These are phyloP conservation scores for Collariella sp. DNA, from an alignment of 495 filamentous ascomycete species.

Conservation along the genomic window DNA sequence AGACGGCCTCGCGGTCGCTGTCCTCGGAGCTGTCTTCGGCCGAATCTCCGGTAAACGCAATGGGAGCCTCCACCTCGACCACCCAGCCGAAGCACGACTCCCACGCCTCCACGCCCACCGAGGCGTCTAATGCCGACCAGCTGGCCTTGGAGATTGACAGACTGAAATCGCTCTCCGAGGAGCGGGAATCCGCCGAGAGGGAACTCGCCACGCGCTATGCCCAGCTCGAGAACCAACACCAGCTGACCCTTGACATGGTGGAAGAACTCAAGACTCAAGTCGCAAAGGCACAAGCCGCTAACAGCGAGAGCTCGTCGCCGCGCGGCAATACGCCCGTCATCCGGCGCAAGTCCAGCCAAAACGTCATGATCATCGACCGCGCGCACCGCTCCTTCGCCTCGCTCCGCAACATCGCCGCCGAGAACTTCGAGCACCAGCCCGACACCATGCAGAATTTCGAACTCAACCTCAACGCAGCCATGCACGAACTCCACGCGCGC, in stretches of 20 bases:
- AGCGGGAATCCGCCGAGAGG: slow-evolving; percentile 66
- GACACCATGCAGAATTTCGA: slow-evolving; percentile 91
- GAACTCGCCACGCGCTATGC: slow-evolving; percentile 69
- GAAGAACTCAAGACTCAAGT: slow-evolving; percentile 84
- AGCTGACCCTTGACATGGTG: slow-evolving; percentile 71
- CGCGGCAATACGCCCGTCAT: slow-evolving; percentile 60
- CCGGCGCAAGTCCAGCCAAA: slow-evolving; percentile 89
- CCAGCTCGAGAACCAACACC: slow-evolving; percentile 71
- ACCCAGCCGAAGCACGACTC: slow-evolving; percentile 30
- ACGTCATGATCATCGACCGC: slow-evolving; percentile 78
- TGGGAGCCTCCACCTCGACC: slow-evolving; percentile 48
- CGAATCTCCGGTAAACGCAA: slow-evolving; percentile 65
- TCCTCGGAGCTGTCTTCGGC: slow-evolving; percentile 93
- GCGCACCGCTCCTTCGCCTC: slow-evolving; percentile 87
- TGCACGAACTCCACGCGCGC: slow-evolving; percentile 81
- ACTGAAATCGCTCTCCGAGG: slow-evolving; percentile 57
- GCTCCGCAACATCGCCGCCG: slow-evolving; percentile 74
- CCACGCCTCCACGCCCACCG: slow-evolving; percentile 17
- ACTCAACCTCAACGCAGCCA: slow-evolving; percentile 78
- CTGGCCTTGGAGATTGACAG: slow-evolving; percentile 58
- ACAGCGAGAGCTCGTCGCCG: slow-evolving; percentile 52
- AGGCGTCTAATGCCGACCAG: slow-evolving; percentile 28
- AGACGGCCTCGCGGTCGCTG: slow-evolving; percentile 84
- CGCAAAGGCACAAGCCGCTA: slow-evolving; percentile 58
- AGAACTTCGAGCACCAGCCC: slow-evolving; percentile 73